A percentile compares a stretch with the other conserved stretches of the same genome.
Conservation (phyloP, 2,329 filamentous ascomycete species). For the Aspergillus quadricinctus region DNA sequence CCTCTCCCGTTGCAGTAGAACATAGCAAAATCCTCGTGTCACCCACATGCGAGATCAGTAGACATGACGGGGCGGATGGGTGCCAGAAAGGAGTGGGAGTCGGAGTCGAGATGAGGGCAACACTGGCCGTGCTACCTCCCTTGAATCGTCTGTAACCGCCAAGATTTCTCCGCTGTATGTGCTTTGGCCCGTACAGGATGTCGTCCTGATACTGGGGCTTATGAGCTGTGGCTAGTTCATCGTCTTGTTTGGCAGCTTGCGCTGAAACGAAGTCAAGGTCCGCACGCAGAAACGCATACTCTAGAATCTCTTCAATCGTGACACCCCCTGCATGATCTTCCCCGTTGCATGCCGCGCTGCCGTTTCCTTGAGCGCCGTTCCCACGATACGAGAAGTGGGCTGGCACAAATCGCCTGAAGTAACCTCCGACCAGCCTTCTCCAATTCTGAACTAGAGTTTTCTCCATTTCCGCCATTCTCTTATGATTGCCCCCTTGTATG, state of each 20-base stretch:
- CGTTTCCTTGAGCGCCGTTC: conserved; percentile 17
- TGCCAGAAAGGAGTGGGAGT: conserved; percentile 95
- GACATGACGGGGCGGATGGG: conserved; percentile 74
- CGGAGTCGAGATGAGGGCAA: conserved; percentile 87
- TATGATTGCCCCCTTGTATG: conserved; percentile 51
- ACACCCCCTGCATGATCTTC: conserved; percentile 24
- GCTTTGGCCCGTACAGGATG: conserved; percentile 64
- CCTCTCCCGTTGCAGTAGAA: conserved; percentile 74
- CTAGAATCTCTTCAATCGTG: conserved; percentile 58
- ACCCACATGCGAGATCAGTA: conserved; percentile 86
- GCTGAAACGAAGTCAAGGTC: conserved; percentile 92
- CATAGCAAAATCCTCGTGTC: conserved; percentile 90
- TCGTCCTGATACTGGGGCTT: conserved; percentile 79
- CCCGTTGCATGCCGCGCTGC: conserved; percentile 28
- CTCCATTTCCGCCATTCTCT: conserved; percentile 65
- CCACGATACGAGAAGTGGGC: conserved; percentile 61
- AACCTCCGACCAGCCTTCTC: conserved; percentile 82
- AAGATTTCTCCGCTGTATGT: conserved; percentile 49
- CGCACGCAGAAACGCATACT: conserved; percentile 88
- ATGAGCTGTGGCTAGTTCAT: conserved; percentile 68
- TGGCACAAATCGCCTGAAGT: conserved; percentile 87
- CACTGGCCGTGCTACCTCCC: conserved; percentile 86
- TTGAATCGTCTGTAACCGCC: conserved; percentile 77
- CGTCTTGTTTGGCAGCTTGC: conserved; percentile 74
- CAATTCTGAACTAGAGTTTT: conserved; percentile 69